phyloP scores from a whole-genome alignment of 2,329 filamentous ascomycete genomes.

The Fusarium sp. region DNA sequence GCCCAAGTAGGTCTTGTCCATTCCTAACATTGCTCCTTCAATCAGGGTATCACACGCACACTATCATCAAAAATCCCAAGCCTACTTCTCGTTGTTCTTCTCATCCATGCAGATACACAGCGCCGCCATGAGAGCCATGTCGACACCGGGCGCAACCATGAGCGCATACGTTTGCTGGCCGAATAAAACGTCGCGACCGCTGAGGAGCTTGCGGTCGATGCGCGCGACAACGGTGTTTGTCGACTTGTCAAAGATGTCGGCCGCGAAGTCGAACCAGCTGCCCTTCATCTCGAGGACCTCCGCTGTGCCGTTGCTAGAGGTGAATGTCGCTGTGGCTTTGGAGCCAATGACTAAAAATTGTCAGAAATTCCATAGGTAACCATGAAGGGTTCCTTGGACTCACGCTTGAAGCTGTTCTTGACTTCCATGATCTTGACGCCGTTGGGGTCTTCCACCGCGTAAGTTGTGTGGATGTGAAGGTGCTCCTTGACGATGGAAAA shows the following conservation, averaged over 20 bases:
- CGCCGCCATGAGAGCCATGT: conserved; percentile 74
- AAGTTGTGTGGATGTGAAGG: conserved; percentile 65
- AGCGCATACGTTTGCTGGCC: conserved; percentile 76
- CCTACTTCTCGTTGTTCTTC: conserved; percentile 60
- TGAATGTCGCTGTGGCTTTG: conserved; percentile 70
- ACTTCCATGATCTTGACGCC: conserved; percentile 66
- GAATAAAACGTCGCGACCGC: conserved; percentile 68
- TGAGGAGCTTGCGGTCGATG: conserved; percentile 71
- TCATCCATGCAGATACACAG: conserved; percentile 78
- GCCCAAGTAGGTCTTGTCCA: background rate
- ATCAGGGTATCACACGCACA: conserved; percentile 11
- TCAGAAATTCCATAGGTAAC: no score
- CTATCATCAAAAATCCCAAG: background rate
- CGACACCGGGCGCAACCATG: conserved; percentile 72
- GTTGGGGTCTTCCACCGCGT: conserved; percentile 60
- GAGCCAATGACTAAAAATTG: conserved; percentile 61
- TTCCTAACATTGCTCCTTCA: background rate
- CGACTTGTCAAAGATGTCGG: conserved; percentile 68
- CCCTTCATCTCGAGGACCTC: conserved; percentile 70
- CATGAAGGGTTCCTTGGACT: no score
- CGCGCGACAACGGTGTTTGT: conserved; percentile 66
- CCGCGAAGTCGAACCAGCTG: conserved; percentile 69
- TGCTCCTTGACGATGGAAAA: conserved; percentile 70
- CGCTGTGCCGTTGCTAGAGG: conserved; percentile 58
- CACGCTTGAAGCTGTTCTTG: conserved; percentile 66